Percentiles rank a stretch among this genome's conserved stretches.
phyloP scores from a whole-genome alignment of 805 yeast genomes.

The Pichia nanzhaoensis region DNA sequence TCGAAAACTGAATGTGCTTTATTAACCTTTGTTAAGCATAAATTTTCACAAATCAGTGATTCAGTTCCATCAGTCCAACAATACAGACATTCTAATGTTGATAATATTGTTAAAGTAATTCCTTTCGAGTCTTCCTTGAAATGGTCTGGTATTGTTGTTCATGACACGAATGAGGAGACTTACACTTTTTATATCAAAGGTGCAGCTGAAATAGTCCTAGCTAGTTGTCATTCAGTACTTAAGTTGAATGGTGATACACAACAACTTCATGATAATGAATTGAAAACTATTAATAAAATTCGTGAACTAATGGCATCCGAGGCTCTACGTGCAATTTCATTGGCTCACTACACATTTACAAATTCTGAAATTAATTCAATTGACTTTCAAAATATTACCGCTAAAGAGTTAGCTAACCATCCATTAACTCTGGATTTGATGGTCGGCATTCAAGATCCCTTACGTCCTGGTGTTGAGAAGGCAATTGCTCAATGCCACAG shows the following conservation, averaged over 20 bases:
- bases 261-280: conserved; percentile 48
- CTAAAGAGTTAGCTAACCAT: conserved; percentile 8
- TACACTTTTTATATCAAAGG: conserved; percentile 72
- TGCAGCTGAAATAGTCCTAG: conserved; percentile 72
- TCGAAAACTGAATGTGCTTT: conserved; percentile 94
- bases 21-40: conserved; percentile 55
- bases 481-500: conserved; percentile 71
- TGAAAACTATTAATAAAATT: conserved; percentile 42
- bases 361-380: conserved; percentile 3
- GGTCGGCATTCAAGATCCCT: conserved; percentile 97
- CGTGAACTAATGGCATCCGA: conserved; percentile 66
- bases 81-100: conserved; percentile 65
- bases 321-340: conserved; percentile 80
- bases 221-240: conserved; percentile 51
- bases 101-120: conserved; percentile 64
- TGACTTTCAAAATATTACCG: conserved; percentile 1
- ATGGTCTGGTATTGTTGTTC: conserved; percentile 81
- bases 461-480: conserved; percentile 75
- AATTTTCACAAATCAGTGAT: conserved; percentile 40
- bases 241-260: conserved; percentile 53
- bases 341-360: not conserved
- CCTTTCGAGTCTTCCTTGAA: conserved; percentile 73
- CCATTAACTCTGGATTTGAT: conserved; percentile 67
- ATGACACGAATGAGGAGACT: conserved; percentile 49
- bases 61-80: conserved; percentile 42